Percentiles rank a stretch among this genome's conserved stretches.
Conservation (phyloP, 2,329 filamentous ascomycete species). For the Pseudogymnoascus sp. region DNA sequence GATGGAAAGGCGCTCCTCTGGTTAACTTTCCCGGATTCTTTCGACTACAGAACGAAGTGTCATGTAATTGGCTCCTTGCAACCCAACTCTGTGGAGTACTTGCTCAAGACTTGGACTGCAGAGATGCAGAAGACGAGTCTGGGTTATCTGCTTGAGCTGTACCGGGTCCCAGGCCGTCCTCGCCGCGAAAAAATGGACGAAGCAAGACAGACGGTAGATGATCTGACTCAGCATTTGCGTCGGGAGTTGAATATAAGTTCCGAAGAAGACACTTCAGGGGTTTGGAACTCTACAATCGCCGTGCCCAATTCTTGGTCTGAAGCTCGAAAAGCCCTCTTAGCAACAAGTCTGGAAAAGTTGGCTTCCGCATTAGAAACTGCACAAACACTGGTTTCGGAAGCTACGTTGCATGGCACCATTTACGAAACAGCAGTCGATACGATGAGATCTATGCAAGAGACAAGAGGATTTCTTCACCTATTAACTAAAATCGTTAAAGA, state of each 20-base stretch:
- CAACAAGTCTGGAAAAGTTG: background rate
- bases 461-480: background rate
- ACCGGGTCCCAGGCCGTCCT: background rate
- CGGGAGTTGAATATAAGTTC: background rate
- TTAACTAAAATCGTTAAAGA: background rate
- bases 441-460: background rate
- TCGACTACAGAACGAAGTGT: background rate
- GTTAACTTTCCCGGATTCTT: background rate
- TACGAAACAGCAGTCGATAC: background rate
- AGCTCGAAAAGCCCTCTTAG: background rate
- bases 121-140: background rate
- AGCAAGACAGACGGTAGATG: background rate
- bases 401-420: background rate
- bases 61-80: background rate
- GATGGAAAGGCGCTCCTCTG: background rate
- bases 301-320: background rate
- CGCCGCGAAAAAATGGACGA: background rate
- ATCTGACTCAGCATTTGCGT: background rate
- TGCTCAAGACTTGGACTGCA: background rate
- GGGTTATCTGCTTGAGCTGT: background rate
- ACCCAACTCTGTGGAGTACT: background rate
- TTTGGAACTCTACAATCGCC: background rate
- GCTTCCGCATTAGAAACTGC: background rate
- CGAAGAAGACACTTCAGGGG: background rate
- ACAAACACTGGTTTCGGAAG: background rate